These are phyloP conservation scores for Zoysia matrella DNA, from an alignment of 202 grass and related monocot genomes.

Conservation along the genomic window DNA sequence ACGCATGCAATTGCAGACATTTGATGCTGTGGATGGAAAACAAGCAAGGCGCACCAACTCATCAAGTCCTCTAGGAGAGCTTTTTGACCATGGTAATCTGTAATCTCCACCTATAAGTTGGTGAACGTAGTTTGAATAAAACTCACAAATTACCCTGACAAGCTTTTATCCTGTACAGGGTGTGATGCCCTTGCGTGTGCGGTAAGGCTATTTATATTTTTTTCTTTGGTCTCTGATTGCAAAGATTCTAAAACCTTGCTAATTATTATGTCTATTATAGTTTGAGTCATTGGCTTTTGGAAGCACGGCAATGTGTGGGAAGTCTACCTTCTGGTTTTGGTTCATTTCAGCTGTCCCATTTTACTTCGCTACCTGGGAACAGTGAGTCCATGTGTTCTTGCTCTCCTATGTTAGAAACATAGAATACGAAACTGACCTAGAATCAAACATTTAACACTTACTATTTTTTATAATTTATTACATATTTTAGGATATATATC, in stretches of 20 bases:
- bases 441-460: neutral
- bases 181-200: slow-evolving; percentile 99
- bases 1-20: slow-evolving; percentile 60
- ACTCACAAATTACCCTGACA: slow-evolving; percentile 26
- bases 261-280: slow-evolving; percentile 56
- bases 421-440: slow-evolving; percentile 5
- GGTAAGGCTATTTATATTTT: slow-evolving; percentile 59
- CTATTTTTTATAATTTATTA: neutral
- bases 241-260: slow-evolving; percentile 30
- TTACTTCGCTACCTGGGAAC: slow-evolving; percentile 99
- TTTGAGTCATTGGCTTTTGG: slow-evolving; percentile 98
- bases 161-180: slow-evolving; percentile 58
- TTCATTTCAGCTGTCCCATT: slow-evolving; percentile 92
- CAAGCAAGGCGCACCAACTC: too few relatives aligned
- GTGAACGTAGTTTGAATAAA: slow-evolving; percentile 31
- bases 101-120: slow-evolving; percentile 34
- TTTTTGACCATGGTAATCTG: slow-evolving; percentile 97
- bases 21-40: slow-evolving; percentile 48
- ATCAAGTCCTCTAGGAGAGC: slow-evolving; percentile 54
- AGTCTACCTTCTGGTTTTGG: slow-evolving; percentile 90
- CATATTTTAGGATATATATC: neutral
- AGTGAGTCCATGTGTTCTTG: slow-evolving; percentile 61
- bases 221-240: slow-evolving; percentile 1
- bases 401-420: slow-evolving; percentile 1
- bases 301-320: slow-evolving; percentile 96